Evolutionary conservation across 148 eudicot species (phyloP).

Genomic region (Camellia granthamiana): DNA sequence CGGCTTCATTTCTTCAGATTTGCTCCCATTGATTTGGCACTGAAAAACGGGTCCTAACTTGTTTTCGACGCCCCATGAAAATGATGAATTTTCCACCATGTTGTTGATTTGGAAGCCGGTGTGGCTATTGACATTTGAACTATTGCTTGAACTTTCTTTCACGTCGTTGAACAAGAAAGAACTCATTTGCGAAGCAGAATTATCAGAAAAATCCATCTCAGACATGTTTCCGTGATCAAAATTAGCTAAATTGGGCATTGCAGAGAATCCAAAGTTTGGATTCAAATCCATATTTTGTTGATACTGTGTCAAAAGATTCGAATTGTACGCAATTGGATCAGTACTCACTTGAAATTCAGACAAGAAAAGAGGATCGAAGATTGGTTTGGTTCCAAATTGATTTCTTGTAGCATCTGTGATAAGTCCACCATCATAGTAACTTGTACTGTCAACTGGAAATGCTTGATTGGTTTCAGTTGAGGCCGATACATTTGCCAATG

Average conservation of each 20-base stretch:
- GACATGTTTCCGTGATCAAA: constrained; percentile 17
- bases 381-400: constrained; percentile 25
- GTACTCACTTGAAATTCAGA: constrained; percentile 32
- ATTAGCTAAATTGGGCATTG: constrained; percentile 30
- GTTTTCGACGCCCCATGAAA: constrained; percentile 25
- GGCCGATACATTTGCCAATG: constrained; percentile 7
- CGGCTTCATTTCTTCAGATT: constrained; percentile 11
- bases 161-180: constrained; percentile 41
- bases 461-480: constrained; percentile 29
- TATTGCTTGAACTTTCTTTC: constrained; percentile 53
- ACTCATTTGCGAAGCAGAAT: constrained; percentile 29
- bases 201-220: constrained; percentile 26
- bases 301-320: constrained; percentile 17
- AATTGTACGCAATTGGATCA: constrained; percentile 21
- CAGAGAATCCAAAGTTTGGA: constrained; percentile 31
- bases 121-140: constrained; percentile 31
- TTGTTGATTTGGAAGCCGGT: neutral
- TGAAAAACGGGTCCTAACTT: constrained; percentile 20
- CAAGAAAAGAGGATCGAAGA: constrained; percentile 29
- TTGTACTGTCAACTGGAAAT: constrained; percentile 14
- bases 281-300: constrained; percentile 24
- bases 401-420: constrained; percentile 12
- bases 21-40: constrained; percentile 13
- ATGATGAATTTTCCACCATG: constrained; percentile 18
- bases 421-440: constrained; percentile 12